Evolutionary conservation across 768 basidiomycete species (phyloP), one percentile per base, ranked within the genome.

Genomic region (Neoboletus subvelutipes): DNA sequence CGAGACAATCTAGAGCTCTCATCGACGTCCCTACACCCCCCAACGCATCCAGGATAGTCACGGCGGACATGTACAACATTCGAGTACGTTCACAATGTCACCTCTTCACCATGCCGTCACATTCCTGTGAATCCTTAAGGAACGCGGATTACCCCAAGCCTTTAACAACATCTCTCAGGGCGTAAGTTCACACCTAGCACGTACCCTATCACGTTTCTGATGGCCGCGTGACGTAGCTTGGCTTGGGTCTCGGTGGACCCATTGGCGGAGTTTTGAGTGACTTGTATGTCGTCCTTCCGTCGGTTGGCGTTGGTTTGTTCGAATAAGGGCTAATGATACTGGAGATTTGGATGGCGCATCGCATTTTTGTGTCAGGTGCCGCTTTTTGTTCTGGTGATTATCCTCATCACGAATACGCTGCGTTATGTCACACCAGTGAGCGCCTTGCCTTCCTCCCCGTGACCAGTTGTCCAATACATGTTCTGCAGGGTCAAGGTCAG

Each of bases 281-380:
- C 46, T 26, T 60, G 67, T 68, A 28, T 18, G 66, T 56, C n/a
- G 7, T 39, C 31, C 13, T 0, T 50, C 4, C 2, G 1, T 50
- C 47, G 3, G 56, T n/a, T n/a, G n/a, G 11, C 11, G 3, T 31
- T 2, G 20, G 13, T 41, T 22, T 17, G 18, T 26, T 6, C 1
- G 7, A 46, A 8, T 1, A 13, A 40, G 15, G 15, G 29, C 29
- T 57, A 2, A 56, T 13, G 2, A 17, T 45, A 2, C 1, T 18
- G 33, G 3, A 62, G 64, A 15, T 59, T n/a, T 34, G 63, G 45
- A 1, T 91, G 88, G 90, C 76, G 90, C 59, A 83, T 83, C 77
- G 88, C 89, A 0, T 92, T 92, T 70, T 73, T 91, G 1, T 71
- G 85, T 20, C 90, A 92, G 65, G 67, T 86, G 4, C 88, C 90